Percentiles rank a stretch among this genome's conserved stretches.
These are phyloP conservation scores for Skeletonema potamos DNA, from an alignment of 108 stramenopile species.

Conservation along the genomic window DNA sequence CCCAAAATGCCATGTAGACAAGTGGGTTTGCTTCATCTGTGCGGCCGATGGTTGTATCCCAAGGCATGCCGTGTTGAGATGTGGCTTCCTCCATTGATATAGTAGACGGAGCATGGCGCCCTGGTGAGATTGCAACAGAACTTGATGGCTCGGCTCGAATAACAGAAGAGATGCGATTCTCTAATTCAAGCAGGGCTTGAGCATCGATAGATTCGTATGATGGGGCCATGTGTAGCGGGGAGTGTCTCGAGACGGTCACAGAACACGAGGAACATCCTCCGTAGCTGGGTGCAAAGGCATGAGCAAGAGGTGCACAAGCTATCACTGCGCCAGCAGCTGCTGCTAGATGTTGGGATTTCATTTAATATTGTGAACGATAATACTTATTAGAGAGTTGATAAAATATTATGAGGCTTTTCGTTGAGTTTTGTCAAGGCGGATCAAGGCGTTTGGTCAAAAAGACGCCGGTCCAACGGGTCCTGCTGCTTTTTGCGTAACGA, in stretches of 20 bases:
- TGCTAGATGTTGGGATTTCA: neutral
- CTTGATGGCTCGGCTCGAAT: neutral
- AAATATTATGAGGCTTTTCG: no score
- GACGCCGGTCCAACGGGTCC: no score
- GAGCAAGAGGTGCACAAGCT: neutral
- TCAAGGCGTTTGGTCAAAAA: neutral
- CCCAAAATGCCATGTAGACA: slow-evolving; percentile 90
- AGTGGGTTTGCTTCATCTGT: slow-evolving; percentile 52
- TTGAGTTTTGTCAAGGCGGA: no score
- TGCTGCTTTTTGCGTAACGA: neutral
- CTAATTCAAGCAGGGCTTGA: neutral
- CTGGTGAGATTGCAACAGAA: slow-evolving; percentile 12
- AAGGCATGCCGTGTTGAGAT: slow-evolving; percentile 78
- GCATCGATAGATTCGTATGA: neutral
- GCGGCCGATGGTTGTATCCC: slow-evolving; percentile 69
- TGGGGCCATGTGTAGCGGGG: neutral
- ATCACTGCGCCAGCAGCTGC: neutral
- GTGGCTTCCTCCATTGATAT: slow-evolving; percentile 50
- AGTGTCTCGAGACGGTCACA: neutral
- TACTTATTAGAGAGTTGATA: neutral
- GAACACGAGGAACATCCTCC: neutral
- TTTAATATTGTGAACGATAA: neutral
- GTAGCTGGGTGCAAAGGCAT: neutral
- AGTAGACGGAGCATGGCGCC: slow-evolving; percentile 22
- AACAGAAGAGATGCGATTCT: neutral